A percentile compares a stretch with the other conserved stretches of the same genome.
Evolutionary conservation across 805 yeast genomes (phyloP).

Genomic region (Suhomyces vadensis): DNA sequence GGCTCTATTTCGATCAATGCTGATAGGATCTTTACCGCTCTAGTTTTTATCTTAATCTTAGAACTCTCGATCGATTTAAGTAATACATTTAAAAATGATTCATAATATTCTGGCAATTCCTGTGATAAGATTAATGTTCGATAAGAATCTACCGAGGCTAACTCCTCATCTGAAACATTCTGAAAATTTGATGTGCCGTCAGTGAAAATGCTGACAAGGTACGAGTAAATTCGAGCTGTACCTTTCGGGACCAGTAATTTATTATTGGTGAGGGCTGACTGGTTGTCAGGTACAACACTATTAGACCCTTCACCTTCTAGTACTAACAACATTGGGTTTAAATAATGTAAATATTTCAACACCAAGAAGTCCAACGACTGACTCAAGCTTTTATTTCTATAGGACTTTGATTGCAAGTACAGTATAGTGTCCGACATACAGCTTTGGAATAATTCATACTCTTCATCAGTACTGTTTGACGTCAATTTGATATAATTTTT

Average conservation of each 20-base stretch:
- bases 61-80: slow-evolving; percentile 34
- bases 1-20: slow-evolving; percentile 55
- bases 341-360: slow-evolving; percentile 12
- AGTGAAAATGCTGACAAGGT: not conserved
- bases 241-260: not conserved
- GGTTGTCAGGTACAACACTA: too few relatives aligned
- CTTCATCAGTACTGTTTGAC: slow-evolving; percentile 9
- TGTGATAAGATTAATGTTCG: slow-evolving; percentile 26
- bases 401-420: slow-evolving; percentile 15
- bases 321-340: slow-evolving; percentile 3
- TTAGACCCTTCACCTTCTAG: too few relatives aligned
- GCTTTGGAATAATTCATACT: slow-evolving; percentile 3
- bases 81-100: slow-evolving; percentile 52
- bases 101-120: slow-evolving; percentile 44
- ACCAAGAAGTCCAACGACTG: slow-evolving; percentile 17
- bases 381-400: slow-evolving; percentile 10
- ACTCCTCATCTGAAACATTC: slow-evolving; percentile 6
- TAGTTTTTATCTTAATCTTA: slow-evolving; percentile 39
- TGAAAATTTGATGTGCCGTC: not conserved
- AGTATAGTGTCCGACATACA: slow-evolving; percentile 14
- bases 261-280: too few relatives aligned
- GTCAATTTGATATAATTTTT: slow-evolving; percentile 9
- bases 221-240: not conserved
- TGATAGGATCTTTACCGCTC: slow-evolving; percentile 66
- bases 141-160: slow-evolving; percentile 19